Conservation (phyloP, 768 basidiomycete species). For the Pisolithus tinctorius region DNA sequence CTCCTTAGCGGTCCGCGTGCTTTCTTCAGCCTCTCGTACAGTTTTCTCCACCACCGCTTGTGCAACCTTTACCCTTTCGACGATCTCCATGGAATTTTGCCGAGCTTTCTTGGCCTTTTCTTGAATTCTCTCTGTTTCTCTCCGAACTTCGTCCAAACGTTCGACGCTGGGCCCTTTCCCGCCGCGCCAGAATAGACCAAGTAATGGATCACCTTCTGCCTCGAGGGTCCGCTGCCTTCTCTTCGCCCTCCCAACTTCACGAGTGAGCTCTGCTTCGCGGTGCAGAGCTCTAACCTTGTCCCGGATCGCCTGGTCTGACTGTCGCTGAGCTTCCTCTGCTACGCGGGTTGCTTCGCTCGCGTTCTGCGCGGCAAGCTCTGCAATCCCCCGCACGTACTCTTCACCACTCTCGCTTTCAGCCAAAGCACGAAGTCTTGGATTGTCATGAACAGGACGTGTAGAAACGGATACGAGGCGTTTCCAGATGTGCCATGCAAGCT, state of each 20-base stretch:
- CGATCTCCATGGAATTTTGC: not conserved
- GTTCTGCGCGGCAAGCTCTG: not conserved
- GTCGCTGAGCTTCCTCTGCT: not conserved
- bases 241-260: not conserved
- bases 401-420: not conserved
- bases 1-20: not conserved
- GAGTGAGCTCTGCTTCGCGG: not conserved
- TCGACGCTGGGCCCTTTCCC: not conserved
- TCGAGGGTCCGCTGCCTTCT: not conserved
- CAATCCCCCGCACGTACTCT: not conserved
- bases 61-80: not conserved
- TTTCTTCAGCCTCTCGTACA: not conserved
- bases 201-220: not conserved
- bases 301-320: not conserved
- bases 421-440: not conserved
- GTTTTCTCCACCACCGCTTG: not conserved
- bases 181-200: not conserved
- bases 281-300: not conserved
- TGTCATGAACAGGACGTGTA: not conserved
- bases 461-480: not conserved
- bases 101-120: not conserved
- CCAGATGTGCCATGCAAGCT: not conserved
- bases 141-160: not conserved
- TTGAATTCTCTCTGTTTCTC: not conserved
- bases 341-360: not conserved